Evolutionary conservation across 345 rosid species (phyloP), one percentile per base, ranked within the genome.

Genomic region (Gossypium thurberi): DNA sequence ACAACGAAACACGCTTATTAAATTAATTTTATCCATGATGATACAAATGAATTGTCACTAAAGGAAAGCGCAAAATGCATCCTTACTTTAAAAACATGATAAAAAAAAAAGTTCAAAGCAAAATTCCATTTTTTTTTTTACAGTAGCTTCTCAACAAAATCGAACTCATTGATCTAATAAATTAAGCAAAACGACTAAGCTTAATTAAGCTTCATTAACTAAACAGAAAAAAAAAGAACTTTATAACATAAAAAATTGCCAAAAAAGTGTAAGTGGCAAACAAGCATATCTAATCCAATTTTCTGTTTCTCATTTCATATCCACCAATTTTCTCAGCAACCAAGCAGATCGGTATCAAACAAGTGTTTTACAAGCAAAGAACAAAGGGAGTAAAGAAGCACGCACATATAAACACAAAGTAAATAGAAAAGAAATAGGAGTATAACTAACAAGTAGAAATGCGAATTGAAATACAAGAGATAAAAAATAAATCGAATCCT

Each of bases 401-500:
- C 67, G 58, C 75, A 71, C 78, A 58, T 13, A 33, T 1, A 65
- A 5, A 6, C 37, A 33, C 37, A 33, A 33, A 33, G 37, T 33
- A 11, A 2, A 18, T 56, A 10, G 57, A 18, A 75, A 13, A 2
- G 21, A 12, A 8, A 51, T 28, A 26, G 21, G 60, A 1, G 1
- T 15, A 43, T 8, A 61, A 46, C 53, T 26, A 43, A 0, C 4
- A 37, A 33, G 37, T 33, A 17, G 47, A n/a, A 63, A 63, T 9
- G 33, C 1, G 28, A 15, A 70, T 8, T 67, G 7, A 66, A 0
- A 43, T 14, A 58, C 14, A 64, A 56, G 23, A 70, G 50, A 46
- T 47, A 66, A 20, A 21, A 69, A 72, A 37, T 50, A 77, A 79
- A 74, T 63, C 72, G 69, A 79, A 78, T 78, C 94, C 99, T 74